Percentiles rank a stretch among this genome's conserved stretches.
Conservation (phyloP, 1,284 basidiomycete species). For the Peniophora sp. region DNA sequence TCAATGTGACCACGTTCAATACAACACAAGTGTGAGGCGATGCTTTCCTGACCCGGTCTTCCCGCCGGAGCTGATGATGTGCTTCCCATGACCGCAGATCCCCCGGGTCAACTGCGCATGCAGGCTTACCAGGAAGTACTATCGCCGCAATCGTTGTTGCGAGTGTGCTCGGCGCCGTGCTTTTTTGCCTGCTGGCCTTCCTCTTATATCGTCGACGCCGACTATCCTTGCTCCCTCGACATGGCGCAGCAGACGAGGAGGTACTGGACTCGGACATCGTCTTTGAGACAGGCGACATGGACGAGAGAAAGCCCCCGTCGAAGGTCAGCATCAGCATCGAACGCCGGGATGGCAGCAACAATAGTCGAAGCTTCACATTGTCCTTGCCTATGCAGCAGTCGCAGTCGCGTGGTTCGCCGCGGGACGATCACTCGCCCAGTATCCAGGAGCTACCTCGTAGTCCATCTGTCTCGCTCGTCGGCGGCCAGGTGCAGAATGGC, state of each 20-base stretch:
- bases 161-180: constrained; percentile 40
- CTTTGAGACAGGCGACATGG: constrained; percentile 9
- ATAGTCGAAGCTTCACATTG: constrained; percentile 14
- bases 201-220: constrained; percentile 21
- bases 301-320: constrained; percentile 4
- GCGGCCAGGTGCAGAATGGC: constrained; percentile 2
- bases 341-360: constrained; percentile 2
- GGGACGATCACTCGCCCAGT: constrained; percentile 9
- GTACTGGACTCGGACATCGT: constrained; percentile 9
- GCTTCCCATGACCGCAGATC: constrained; percentile 19
- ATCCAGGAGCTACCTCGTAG: constrained; percentile 12
- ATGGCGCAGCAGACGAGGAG: constrained; percentile 19
- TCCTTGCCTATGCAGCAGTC: constrained; percentile 13
- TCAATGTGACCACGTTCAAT: constrained; percentile 34
- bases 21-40: constrained; percentile 25
- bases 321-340: background rate
- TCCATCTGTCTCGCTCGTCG: constrained; percentile 11
- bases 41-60: constrained; percentile 6
- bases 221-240: constrained; percentile 33
- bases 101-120: background rate
- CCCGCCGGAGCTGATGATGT: constrained; percentile 8
- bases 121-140: background rate
- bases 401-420: constrained; percentile 6
- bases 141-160: constrained; percentile 51
- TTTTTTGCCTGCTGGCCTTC: constrained; percentile 28